phyloP scores from a whole-genome alignment of 106 monocot species.

The Phalaenopsis equestris region DNA sequence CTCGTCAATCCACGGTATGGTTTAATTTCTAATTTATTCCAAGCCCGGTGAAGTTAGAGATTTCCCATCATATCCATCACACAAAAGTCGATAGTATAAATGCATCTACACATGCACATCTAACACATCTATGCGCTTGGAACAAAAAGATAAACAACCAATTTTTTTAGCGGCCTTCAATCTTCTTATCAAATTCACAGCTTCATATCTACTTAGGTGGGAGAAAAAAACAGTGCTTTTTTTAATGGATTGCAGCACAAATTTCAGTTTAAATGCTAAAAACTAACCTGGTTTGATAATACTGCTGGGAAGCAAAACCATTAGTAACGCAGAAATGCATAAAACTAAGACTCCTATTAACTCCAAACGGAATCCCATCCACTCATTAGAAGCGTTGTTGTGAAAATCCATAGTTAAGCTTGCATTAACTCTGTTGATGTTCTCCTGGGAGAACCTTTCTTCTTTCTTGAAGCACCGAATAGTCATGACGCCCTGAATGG shows the following conservation, averaged over 20 bases:
- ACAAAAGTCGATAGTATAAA: not conserved
- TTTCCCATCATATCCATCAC: not conserved
- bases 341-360: constrained; percentile 49
- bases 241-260: not conserved
- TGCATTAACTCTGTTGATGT: constrained; percentile 44
- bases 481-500: constrained; percentile 47
- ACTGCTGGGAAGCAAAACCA: constrained; percentile 56
- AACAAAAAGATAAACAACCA: not conserved
- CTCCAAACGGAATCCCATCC: constrained; percentile 73
- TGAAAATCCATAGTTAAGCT: constrained; percentile 71
- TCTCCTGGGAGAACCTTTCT: constrained; percentile 36
- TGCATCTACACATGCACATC: not conserved
- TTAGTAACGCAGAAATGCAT: constrained; percentile 44
- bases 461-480: constrained; percentile 67
- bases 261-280: not conserved
- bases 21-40: no score
- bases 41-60: no score
- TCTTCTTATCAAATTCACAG: not conserved
- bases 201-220: not conserved
- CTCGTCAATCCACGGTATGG: no score
- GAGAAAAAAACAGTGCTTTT: not conserved
- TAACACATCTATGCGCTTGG: not conserved
- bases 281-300: constrained; percentile 57
- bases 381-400: constrained; percentile 67
- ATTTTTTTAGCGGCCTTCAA: not conserved